These are phyloP conservation scores for Pestalotiopsis sp. DNA, from an alignment of 2,329 filamentous ascomycete genomes.

Conservation along the genomic window DNA sequence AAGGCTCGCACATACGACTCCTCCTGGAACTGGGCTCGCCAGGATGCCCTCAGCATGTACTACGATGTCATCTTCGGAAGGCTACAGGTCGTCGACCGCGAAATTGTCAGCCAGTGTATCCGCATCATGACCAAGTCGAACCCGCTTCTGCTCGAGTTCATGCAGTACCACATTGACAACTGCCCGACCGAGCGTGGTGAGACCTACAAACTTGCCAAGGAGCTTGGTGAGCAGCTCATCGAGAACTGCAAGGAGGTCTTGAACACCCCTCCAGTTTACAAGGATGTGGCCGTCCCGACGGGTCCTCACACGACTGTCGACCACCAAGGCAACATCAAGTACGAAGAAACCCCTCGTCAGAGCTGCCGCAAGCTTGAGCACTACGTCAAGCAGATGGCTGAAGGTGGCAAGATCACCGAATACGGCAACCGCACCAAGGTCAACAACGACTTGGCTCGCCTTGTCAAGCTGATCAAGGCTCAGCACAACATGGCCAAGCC, in stretches of 20 bases:
- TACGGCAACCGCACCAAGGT: conserved; percentile 99
- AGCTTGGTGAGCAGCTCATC: conserved; percentile 89
- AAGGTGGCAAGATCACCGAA: conserved; percentile 97
- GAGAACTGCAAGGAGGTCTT: conserved; percentile 97
- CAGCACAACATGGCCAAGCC: conserved; percentile 98
- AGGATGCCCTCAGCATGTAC: conserved; percentile 98
- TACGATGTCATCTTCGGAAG: conserved; percentile 98
- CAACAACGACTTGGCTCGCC: conserved; percentile 89
- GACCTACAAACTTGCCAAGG: conserved; percentile 96
- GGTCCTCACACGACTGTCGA: conserved; percentile 93
- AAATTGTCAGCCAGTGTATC: conserved; percentile 98
- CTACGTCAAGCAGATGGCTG: conserved; percentile 98
- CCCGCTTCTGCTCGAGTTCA: conserved; percentile 92
- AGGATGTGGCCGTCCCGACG: conserved; percentile 91
- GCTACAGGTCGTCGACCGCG: conserved; percentile 88
- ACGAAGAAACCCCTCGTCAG: conserved; percentile 82
- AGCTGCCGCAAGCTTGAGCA: conserved; percentile 97
- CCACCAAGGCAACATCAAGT: conserved; percentile 87
- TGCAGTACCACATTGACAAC: conserved; percentile 99
- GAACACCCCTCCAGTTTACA: conserved; percentile 83
- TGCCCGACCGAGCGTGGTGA: conserved; percentile 96
- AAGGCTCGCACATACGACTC: conserved; percentile 98
- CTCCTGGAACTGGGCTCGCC: conserved; percentile 98
- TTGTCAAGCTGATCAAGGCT: conserved; percentile 98
- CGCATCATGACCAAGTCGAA: conserved; percentile 99